Evolutionary conservation across 2,329 filamentous ascomycete genomes (phyloP).

Genomic region (Balansia obtecta): DNA sequence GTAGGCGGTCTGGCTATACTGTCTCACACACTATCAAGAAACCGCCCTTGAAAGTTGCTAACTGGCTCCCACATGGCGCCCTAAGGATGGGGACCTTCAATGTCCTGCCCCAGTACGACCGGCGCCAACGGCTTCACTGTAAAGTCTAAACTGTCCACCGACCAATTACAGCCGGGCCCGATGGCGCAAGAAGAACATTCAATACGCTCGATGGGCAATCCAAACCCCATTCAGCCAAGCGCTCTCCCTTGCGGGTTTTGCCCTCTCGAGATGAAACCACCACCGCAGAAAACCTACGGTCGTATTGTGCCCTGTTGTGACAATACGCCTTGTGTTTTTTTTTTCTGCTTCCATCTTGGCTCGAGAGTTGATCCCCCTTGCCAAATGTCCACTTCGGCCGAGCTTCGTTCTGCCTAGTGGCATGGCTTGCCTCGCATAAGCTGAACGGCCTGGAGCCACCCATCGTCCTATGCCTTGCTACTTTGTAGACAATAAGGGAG

Average conservation of each 20-base stretch:
- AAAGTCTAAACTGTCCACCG: conserved; percentile 2
- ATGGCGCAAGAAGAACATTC: not conserved
- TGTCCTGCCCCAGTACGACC: conserved; percentile 1
- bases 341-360: too few relatives aligned
- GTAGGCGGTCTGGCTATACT: too few relatives aligned
- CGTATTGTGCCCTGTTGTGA: too few relatives aligned
- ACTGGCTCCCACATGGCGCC: not conserved
- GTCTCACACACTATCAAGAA: too few relatives aligned
- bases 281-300: too few relatives aligned
- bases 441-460: not conserved
- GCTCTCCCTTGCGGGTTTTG: not conserved
- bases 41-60: too few relatives aligned
- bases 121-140: not conserved
- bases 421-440: not conserved
- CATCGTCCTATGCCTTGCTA: not conserved
- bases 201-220: not conserved
- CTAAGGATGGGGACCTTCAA: not conserved
- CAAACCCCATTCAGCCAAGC: not conserved
- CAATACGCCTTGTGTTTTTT: too few relatives aligned
- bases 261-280: too few relatives aligned
- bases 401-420: not conserved
- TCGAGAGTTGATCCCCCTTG: too few relatives aligned
- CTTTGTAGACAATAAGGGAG: not conserved
- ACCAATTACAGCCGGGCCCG: not conserved
- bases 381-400: not conserved